Base-by-base conservation (phyloP, 164 flowering plant genomes). In the Platanus orientalis region DNA sequence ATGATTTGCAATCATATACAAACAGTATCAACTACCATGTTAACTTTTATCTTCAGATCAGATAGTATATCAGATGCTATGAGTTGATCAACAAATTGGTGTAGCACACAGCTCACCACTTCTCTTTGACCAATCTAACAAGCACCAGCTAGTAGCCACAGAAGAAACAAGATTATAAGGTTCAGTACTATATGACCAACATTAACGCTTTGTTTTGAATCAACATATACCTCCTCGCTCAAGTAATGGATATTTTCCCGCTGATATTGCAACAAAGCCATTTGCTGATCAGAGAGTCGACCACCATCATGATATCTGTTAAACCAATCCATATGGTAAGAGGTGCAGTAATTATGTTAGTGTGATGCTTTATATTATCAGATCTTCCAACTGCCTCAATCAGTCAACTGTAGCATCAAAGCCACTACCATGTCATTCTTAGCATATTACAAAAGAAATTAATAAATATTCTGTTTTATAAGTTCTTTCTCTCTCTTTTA, bases 211-310 rank as follows among this genome's bases (percentile, higher is more conserved):
- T 28, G 40, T 25, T 50, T 49, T 52, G 13, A 24, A 64, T 14
- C 42, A 55, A 48, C 23, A 7, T 7, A 36, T 36, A 36, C 42
- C 42, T 36, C 42, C 42, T 36, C 99, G 69, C 96, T 88, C 63
- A 95, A 66, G 74, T 84, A 91, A 76, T 92, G 97, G 64, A 95
- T 83, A 72, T 95, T 95, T 75, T 92, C 97, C 60, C 96, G 83
- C 73, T 95, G 99, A 72, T 95, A 95, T 71, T 95, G 99, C 78
- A 95, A 73, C 81, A 95, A 70, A 54, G 99, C 99, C 96, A 89
- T 92, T 71, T 92, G 99, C 80, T 95, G 97, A 81, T 92, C 99
- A 73, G 96, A 90, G 54, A 95, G 96, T 21, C 97, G 88, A 29
- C 97, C 87, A 64, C 89, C 89, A 70, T 95, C 97, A 76, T 89